Conservation (phyloP, 345 rosid genomes). For the Eucalyptus curtisii region DNA sequence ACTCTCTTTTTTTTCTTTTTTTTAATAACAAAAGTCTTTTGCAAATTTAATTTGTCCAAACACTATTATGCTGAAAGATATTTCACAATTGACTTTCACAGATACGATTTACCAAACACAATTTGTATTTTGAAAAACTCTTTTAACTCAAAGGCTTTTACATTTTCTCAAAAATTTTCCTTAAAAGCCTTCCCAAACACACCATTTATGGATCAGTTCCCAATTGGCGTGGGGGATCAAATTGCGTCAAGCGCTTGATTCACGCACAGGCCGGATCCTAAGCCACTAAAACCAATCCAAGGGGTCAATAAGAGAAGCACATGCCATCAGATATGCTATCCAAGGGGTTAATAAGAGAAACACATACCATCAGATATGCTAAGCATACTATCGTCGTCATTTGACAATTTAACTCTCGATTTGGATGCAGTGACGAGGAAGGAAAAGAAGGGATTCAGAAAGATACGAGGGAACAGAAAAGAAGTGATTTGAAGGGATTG, state of each 20-base stretch:
- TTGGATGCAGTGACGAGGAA: neutral
- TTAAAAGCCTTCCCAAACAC: rapidly evolving
- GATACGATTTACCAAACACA: too few species aligned
- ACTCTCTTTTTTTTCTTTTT: rapidly evolving
- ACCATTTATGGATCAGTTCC: rapidly evolving
- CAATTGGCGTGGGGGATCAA: too few species aligned
- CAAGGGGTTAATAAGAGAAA: neutral
- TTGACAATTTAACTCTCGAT: neutral
- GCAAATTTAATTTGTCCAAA: rapidly evolving
- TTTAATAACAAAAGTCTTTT: too few species aligned
- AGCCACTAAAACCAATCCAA: neutral
- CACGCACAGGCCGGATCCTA: neutral
- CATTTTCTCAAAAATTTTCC: rapidly evolving
- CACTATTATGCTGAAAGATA: rapidly evolving
- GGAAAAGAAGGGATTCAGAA: neutral
- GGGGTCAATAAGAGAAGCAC: neutral
- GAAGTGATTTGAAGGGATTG: too few species aligned
- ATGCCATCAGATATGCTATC: neutral
- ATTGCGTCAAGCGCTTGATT: neutral
- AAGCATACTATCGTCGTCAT: neutral
- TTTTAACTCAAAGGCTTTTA: rapidly evolving
- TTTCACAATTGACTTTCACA: rapidly evolving
- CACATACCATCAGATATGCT: rapidly evolving
- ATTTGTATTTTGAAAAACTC: rapidly evolving
- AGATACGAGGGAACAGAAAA: rapidly evolving